These are phyloP conservation scores for Leccinum rimulosum DNA, from an alignment of 768 basidiomycete species.

Conservation along the genomic window DNA sequence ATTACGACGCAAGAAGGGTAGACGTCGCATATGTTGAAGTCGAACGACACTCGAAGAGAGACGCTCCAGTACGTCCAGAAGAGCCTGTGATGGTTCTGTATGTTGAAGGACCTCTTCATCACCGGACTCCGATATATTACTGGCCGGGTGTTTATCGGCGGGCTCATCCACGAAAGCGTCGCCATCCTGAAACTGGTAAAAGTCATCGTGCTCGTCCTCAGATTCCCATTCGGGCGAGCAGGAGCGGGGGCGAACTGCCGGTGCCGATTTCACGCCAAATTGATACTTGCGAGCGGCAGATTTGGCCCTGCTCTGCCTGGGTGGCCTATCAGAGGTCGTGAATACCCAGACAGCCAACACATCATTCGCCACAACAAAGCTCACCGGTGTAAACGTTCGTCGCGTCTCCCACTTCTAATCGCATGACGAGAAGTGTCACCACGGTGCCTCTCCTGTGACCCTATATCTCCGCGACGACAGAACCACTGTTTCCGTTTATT, in stretches of 20 bases:
- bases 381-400: conserved; percentile 11
- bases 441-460: neutral
- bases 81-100: conserved; percentile 30
- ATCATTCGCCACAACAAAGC: neutral
- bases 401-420: neutral
- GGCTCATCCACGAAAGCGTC: conserved; percentile 4
- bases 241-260: neutral
- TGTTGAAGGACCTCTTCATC: conserved; percentile 4
- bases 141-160: neutral
- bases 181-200: conserved; percentile 1
- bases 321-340: conserved; percentile 7
- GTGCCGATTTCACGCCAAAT: conserved; percentile 13
- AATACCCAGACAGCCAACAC: neutral
- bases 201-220: neutral
- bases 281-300: conserved; percentile 15
- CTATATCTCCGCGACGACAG: conserved; percentile 10
- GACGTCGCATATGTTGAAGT: conserved; percentile 37
- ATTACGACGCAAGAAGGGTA: conserved; percentile 59
- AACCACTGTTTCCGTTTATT: conserved; percentile 17
- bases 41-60: conserved; percentile 32
- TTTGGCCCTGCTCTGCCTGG: conserved; percentile 10
- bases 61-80: conserved; percentile 36
- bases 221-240: neutral
- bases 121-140: conserved; percentile 9
- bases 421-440: neutral